A percentile compares a stretch with the other conserved stretches of the same genome.
Conservation (phyloP, 2,329 filamentous ascomycete genomes). For the Aureobasidium subglaciale region DNA sequence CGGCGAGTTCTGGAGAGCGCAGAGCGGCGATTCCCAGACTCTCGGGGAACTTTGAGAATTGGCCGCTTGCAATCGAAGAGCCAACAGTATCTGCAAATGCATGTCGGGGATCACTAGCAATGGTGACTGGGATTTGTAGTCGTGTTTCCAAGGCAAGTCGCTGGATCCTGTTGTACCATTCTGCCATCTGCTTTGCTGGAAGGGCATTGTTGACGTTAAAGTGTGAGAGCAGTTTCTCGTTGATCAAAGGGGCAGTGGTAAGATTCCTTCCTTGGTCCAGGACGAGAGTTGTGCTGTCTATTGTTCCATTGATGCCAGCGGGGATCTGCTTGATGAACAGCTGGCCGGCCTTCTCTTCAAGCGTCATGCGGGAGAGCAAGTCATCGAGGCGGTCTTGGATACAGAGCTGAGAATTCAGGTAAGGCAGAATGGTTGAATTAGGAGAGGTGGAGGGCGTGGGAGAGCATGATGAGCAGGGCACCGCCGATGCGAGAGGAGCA, state of each 20-base stretch:
- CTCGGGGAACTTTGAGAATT: slow-evolving; percentile 66
- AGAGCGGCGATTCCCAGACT: slow-evolving; percentile 60
- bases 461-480: background rate
- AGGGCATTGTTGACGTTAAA: slow-evolving; percentile 62
- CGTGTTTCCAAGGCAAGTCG: background rate
- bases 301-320: slow-evolving; percentile 22
- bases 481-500: background rate
- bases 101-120: slow-evolving; percentile 46
- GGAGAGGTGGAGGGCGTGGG: background rate
- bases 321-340: slow-evolving; percentile 31
- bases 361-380: slow-evolving; percentile 64
- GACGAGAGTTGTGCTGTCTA: background rate
- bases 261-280: background rate
- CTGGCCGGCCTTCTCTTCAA: slow-evolving; percentile 66
- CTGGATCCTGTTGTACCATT: slow-evolving; percentile 5
- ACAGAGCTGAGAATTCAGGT: background rate
- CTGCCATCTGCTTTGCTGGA: slow-evolving; percentile 57
- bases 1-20: slow-evolving; percentile 60
- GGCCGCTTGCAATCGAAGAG: slow-evolving; percentile 63
- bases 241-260: slow-evolving; percentile 54
- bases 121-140: background rate
- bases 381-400: slow-evolving; percentile 60
- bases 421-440: background rate
- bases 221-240: slow-evolving; percentile 59
- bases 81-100: slow-evolving; percentile 66